Base-by-base conservation (phyloP, 768 basidiomycete species). In the Suillus placidus region DNA sequence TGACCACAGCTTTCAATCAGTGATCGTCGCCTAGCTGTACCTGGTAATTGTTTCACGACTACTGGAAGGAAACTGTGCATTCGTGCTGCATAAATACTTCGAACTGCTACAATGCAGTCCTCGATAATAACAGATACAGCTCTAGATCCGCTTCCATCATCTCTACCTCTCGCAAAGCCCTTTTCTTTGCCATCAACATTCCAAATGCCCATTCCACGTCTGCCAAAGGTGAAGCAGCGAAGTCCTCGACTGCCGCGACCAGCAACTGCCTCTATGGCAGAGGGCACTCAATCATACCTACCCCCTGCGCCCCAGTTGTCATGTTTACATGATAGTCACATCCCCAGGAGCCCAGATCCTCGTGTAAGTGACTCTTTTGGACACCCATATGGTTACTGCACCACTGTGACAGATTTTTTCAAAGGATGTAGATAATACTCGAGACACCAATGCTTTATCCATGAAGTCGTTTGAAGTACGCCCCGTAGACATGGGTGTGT, bases 221-320 rank as follows among this genome's bases (percentile, higher is more conserved):
- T 81, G 49, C 71, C 74, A 61, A 61, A 63, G 32, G 61, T 67
- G n/a, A 65, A 23, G 38, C 78, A 77, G 49, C 75, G 75, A 52
- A 65, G 67, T 51, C 72, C 73, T 47, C 71, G 71, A 64, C 71
- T 69, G 0, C 72, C 78, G 49, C 76, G 82, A 65, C 82, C 82
- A 20, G 78, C 82, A 0, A 82, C 83, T 7, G 80, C 84, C 4
- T 81, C 84, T 60, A 74, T 80, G 20, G 77, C 80, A 12, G 83
- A 87, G 62, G 80, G 80, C 16, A 72, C 70, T 56, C 51, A 73
- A 30, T 42, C 71, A 10, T 71, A 85, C 34, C 73, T 87, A 35
- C 85, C 86, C 43, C 81, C 83, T 16, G 67, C 72, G 35, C 73
- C 77, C 26, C 58, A 32, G 20, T 20, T 14, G 12, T 20, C 54